Evolutionary conservation across 208 protist species (phyloP).

Genomic region (Plasmodiophora brassicae): DNA sequence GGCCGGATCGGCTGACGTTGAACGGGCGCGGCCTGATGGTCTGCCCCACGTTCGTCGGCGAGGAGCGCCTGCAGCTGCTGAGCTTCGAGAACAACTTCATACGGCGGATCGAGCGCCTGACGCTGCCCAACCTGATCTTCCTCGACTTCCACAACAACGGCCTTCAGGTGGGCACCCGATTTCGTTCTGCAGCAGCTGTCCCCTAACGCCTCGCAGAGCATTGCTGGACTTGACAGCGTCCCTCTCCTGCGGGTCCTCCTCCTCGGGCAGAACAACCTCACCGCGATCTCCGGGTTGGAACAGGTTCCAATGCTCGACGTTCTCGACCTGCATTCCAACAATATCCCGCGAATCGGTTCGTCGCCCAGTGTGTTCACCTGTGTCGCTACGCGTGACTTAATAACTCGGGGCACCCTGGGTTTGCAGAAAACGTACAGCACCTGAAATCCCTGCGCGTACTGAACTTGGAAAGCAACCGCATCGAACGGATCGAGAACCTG

Average conservation of each 20-base stretch:
- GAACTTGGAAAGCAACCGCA: not conserved
- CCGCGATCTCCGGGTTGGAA: not conserved
- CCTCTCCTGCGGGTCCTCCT: not conserved
- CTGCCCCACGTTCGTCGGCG: not conserved
- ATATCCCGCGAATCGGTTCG: not conserved
- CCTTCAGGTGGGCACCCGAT: not conserved
- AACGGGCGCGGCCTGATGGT: not conserved
- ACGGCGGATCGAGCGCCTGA: not conserved
- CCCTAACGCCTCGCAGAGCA: not conserved
- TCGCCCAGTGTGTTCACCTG: too few species aligned
- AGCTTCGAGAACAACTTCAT: constrained; percentile 36
- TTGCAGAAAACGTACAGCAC: constrained; percentile 16
- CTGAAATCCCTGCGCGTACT: constrained; percentile 4
- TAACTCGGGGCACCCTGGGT: not conserved
- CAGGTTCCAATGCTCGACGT: not conserved
- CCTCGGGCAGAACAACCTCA: not conserved
- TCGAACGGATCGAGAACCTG: not conserved
- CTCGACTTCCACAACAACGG: constrained; percentile 26
- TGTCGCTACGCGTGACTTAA: not conserved
- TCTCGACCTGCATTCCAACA: not conserved
- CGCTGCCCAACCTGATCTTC: not conserved
- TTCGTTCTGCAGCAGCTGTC: not conserved
- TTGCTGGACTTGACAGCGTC: not conserved
- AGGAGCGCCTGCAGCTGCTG: not conserved
- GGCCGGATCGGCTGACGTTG: not conserved